Base-by-base conservation (phyloP, 371 early-diverging fungal species). In the Sporodiniella umbellata region DNA sequence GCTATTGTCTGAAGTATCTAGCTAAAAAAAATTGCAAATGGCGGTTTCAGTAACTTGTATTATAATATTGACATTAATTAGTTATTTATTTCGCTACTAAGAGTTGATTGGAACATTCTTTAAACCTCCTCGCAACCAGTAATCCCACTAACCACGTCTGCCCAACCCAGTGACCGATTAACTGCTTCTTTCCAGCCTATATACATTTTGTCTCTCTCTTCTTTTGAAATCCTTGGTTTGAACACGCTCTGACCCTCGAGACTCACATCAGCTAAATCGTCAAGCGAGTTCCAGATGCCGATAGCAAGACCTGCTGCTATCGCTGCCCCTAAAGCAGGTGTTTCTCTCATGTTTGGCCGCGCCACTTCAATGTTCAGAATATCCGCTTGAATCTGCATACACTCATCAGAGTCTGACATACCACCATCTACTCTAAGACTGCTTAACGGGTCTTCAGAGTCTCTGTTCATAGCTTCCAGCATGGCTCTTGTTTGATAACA, bases 371-470 rank as follows among this genome's bases (percentile, higher is more conserved):
- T 89, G n/a, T 87, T 86, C 24, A 92, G 66, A 17, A 93, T 70
- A 62, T 98, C 92, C 2, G 96, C 86, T 70, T 95, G 95, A 48
- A 95, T 78, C 68, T 96, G 95, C 94, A 95, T 95, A 48, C 84
- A 78, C 10, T 89, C 33, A 51, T 94, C 92, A 2, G 94, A 92
- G 68, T 89, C 88, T 28, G 92, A 89, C 67, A 96, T 72, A n/a
- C 96, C 98, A n/a, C 98, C 98, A 63, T 98, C 98, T 11, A 94
- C 98, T 35, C 87, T 86, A 26, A 98, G 79, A 2, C 71, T 48
- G 5, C 73, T 70, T 37, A 95, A 68, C 7, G 81, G 79, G 1
- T 66, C 55, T 26, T 81, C 79, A 10, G 84, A 78, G 49, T 93
- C 94, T n/a, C 68, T 71, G 64, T 86, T 86, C 93, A 96, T 97